phyloP scores from a whole-genome alignment of 2,329 filamentous ascomycete genomes.

The Stachybotrys elegans region DNA sequence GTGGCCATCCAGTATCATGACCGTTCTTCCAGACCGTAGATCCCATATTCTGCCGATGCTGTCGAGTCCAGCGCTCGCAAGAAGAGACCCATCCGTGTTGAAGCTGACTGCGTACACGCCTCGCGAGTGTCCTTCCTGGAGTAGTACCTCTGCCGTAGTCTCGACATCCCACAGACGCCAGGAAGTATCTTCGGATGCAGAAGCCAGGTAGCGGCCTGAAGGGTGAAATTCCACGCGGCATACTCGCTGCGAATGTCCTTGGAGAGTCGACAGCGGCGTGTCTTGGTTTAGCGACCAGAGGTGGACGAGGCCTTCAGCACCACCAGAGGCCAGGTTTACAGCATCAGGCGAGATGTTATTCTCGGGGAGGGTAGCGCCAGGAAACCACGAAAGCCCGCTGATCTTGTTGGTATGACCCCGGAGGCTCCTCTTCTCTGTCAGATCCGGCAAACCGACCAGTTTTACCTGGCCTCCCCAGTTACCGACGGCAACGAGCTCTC shows the following conservation, averaged over 20 bases:
- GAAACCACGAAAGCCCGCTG: conserved; percentile 86
- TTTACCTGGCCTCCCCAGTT: conserved; percentile 92
- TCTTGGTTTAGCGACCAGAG: conserved; percentile 88
- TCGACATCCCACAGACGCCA: conserved; percentile 96
- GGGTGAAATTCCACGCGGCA: conserved; percentile 94
- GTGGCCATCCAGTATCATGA: conserved; percentile 92
- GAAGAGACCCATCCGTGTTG: conserved; percentile 82
- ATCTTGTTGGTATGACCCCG: conserved; percentile 86
- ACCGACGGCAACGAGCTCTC: conserved; percentile 77
- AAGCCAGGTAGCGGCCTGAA: conserved; percentile 82
- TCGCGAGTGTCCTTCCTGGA: conserved; percentile 92
- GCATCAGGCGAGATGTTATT: conserved; percentile 65
- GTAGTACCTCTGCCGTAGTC: conserved; percentile 73
- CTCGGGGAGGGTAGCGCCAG: conserved; percentile 69
- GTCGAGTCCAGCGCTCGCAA: conserved; percentile 90
- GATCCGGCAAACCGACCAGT: conserved; percentile 74
- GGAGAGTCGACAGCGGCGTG: conserved; percentile 74
- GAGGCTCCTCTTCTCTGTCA: conserved; percentile 70
- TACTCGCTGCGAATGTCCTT: conserved; percentile 81
- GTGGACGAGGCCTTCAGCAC: conserved; percentile 80
- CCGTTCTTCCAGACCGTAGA: conserved; percentile 81
- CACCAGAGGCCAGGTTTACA: conserved; percentile 85
- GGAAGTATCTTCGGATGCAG: conserved; percentile 91
- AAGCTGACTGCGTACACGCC: conserved; percentile 90
- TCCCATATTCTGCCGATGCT: conserved; percentile 97